Evolutionary conservation across 371 early-diverging fungal genomes (phyloP), one percentile per base, ranked within the genome.

Genomic region (Mortierella sp.): DNA sequence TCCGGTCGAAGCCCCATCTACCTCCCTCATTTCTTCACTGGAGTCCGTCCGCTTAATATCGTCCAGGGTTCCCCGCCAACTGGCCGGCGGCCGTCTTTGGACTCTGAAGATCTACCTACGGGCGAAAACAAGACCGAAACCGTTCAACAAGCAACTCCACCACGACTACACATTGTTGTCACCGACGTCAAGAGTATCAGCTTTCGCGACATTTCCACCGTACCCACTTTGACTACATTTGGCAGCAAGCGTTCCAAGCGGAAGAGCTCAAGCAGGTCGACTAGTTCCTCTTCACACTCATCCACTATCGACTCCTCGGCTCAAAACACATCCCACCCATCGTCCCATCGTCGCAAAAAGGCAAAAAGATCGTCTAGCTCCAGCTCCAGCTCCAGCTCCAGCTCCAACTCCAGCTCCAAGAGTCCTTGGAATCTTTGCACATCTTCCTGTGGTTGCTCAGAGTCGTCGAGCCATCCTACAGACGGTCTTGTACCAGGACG

Each of bases 101-200:
- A 37, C 37, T 37, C 37, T 37, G 37, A 9, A 37, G 37, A 37
- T 5, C 37, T 9, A 5, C 9, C 37, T 9, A 5, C 37, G 9
- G 37, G 37, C 37, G 37, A 37, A 37, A 37, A 9, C 37, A 37
- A 37, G 5, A 37, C 37, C 37, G 37, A 37, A 37, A 9, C 37
- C 37, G 9, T 37, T 9, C 37, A 37, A 3, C 37, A 37, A 37
- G 37, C 37, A 9, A 37, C 37, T 9, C 37, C 37, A 15, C 18
- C 26, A 14, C 56, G 63, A n/a, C 52, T 62, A 25, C 63, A 70
- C 51, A 62, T 62, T 25, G 62, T 72, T 18, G 73, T 77, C 19
- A 77, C 79, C 18, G 79, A 77, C 60, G 62, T 77, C 46, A 65
- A 60, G 48, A 72, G 72, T 25, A 77, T 77, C 59, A 72, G 53